These are phyloP conservation scores for Euphrasia arctica DNA, from an alignment of 305 asterid genomes.

Conservation along the genomic window DNA sequence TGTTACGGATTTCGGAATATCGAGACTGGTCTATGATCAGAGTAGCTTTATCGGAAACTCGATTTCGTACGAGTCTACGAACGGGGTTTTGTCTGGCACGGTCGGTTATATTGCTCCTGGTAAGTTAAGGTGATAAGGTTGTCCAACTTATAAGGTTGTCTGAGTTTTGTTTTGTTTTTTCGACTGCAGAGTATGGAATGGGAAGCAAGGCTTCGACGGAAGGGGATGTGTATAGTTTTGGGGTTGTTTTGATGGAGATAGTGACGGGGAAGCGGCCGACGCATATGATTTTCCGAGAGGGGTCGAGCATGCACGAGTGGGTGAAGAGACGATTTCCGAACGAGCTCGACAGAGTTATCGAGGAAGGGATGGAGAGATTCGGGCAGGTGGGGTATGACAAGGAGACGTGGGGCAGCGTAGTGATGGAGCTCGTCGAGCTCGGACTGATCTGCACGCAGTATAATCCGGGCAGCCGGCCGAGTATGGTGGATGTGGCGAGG, in stretches of 20 bases:
- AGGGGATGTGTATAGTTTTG: slow-evolving; percentile 80
- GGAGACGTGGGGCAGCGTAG: slow-evolving; percentile 42
- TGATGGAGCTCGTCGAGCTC: slow-evolving; percentile 62
- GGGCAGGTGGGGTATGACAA: slow-evolving; percentile 25
- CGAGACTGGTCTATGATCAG: slow-evolving; percentile 50
- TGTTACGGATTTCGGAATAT: slow-evolving; percentile 79
- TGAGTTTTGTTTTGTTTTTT: background rate
- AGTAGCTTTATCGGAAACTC: slow-evolving; percentile 36
- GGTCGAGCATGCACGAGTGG: slow-evolving; percentile 81
- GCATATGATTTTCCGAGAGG: slow-evolving; percentile 53
- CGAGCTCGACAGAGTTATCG: slow-evolving; percentile 52
- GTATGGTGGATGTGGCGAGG: slow-evolving; percentile 74
- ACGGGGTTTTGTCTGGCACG: slow-evolving; percentile 78
- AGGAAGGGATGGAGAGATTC: slow-evolving; percentile 42
- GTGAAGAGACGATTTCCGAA: slow-evolving; percentile 63
- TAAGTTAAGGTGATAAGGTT: slow-evolving; percentile 12
- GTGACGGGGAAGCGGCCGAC: slow-evolving; percentile 75
- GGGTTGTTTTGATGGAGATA: slow-evolving; percentile 68
- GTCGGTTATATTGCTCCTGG: slow-evolving; percentile 94
- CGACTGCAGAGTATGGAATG: slow-evolving; percentile 75
- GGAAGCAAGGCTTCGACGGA: slow-evolving; percentile 73
- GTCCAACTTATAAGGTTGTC: too few relatives aligned
- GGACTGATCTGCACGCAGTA: slow-evolving; percentile 74
- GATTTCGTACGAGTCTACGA: slow-evolving; percentile 57
- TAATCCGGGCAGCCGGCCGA: slow-evolving; percentile 63